Evolutionary conservation across 441 rosid species (phyloP), one percentile per base, ranked within the genome.

Genomic region (Bocquillonia castaneifolia): DNA sequence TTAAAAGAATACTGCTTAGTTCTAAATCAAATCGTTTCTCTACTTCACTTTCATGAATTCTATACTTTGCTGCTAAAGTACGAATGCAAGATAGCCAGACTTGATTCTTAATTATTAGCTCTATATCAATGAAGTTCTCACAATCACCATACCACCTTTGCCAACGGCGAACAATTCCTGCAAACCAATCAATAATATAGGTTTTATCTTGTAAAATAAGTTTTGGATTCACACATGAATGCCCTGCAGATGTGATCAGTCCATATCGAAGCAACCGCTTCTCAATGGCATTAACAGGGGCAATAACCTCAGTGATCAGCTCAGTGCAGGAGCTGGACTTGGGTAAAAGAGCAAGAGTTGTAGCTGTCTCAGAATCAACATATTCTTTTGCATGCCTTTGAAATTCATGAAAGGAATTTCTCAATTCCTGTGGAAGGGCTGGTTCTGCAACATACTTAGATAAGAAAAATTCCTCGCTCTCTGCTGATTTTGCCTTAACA

Each of bases 1-100:
- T 76, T 51, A 71, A 78, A 34, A 92, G 87, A 68, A 91, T 81
- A 61, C 68, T 72, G 76, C 90, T 81, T 64, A 88, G 72, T 59
- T 89, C 96, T 37, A 36, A 62, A 82, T 85, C 91, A 77, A 91
- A 86, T 59, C 62, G 83, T 66, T 83, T 91, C 84, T 87, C 97
- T 71, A 91, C 81, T 75, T 74, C 80, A 69, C 66, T 67, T 78
- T 93, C 96, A 74, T 85, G 88, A 73, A 85, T 83, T 65, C 91
- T 73, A 70, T 88, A 86, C 71, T 91, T 93, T 59, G 87, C 79
- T 14, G 96, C 99, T 67, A 93, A 81, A 54, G 99, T 93, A 42
- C 88, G 95, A 64, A 91, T 77, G 77, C 99, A 93, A 37, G 99
- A 91, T 77, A 79, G 83, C 75, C 90, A 81, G 56, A 92, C 80